Evolutionary conservation across 805 yeast genomes (phyloP).

Genomic region (Candida gorgasii): DNA sequence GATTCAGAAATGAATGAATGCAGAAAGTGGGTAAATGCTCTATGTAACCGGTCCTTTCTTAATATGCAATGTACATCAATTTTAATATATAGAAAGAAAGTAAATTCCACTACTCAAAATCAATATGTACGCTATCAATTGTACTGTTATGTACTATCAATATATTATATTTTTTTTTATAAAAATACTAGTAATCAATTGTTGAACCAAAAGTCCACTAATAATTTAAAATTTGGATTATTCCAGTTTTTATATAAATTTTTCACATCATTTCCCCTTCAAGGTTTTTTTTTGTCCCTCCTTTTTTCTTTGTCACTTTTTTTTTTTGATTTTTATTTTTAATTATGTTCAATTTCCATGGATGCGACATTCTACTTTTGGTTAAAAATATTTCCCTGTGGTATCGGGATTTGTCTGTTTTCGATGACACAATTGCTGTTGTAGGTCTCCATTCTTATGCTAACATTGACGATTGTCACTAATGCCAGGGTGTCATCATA

Average conservation of each 20-base stretch:
- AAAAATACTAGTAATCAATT: neutral
- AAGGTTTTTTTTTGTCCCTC: slow-evolving; percentile 5
- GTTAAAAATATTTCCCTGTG: slow-evolving; percentile 6
- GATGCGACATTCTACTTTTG: slow-evolving; percentile 6
- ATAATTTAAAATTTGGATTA: slow-evolving; percentile 1
- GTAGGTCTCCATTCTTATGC: no score
- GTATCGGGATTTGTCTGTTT: slow-evolving; percentile 5
- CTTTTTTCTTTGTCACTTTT: slow-evolving; percentile 6
- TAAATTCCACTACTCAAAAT: slow-evolving; percentile 5
- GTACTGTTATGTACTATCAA: slow-evolving; percentile 1
- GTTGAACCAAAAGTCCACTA: slow-evolving; percentile 4
- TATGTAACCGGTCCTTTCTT: neutral
- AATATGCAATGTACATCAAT: slow-evolving; percentile 6
- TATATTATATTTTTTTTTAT: neutral
- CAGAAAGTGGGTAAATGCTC: slow-evolving; percentile 8
- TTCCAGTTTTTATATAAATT: slow-evolving; percentile 6
- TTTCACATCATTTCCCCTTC: slow-evolving; percentile 7
- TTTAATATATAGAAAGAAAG: slow-evolving; percentile 4
- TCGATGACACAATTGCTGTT: neutral
- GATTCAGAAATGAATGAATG: slow-evolving; percentile 14
- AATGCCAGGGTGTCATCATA: neutral
- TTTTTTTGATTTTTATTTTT: slow-evolving; percentile 1
- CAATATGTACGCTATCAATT: slow-evolving; percentile 3
- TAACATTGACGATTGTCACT: no score
- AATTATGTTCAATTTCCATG: neutral